A percentile compares a stretch with the other conserved stretches of the same genome.
Evolutionary conservation across 306 rosid species (phyloP).

Genomic region (Cucurbita moschata): DNA sequence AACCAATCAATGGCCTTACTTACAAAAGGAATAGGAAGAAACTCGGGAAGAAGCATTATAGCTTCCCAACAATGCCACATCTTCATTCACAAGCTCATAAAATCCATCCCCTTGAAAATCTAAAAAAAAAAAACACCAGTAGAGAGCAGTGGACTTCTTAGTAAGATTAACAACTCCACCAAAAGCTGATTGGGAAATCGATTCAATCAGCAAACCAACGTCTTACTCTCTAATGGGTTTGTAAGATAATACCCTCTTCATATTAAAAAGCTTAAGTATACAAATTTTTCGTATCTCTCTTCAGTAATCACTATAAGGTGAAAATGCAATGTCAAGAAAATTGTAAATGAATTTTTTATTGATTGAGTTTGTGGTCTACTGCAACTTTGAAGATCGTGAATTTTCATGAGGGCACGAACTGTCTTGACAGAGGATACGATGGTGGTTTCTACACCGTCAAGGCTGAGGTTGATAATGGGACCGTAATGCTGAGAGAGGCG

Average conservation of each 20-base stretch:
- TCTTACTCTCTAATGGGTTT: constrained; percentile 12
- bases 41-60: too few species aligned
- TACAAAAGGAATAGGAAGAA: neutral
- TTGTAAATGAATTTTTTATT: constrained; percentile 24
- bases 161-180: constrained; percentile 9
- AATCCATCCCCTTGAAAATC: too few species aligned
- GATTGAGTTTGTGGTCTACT: too few species aligned
- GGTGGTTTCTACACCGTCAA: too few species aligned
- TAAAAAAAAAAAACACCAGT: too few species aligned
- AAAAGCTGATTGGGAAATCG: neutral
- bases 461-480: too few species aligned
- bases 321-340: constrained; percentile 22
- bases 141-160: constrained; percentile 15
- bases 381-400: too few species aligned
- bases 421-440: too few species aligned
- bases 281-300: constrained; percentile 33
- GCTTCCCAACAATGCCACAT: too few species aligned
- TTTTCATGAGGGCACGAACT: too few species aligned
- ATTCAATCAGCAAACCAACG: neutral
- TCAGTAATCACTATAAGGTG: constrained; percentile 33
- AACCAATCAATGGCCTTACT: constrained; percentile 12
- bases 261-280: constrained; percentile 20
- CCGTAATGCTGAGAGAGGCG: too few species aligned
- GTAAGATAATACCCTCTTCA: constrained; percentile 6
- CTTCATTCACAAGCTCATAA: too few species aligned